These are phyloP conservation scores for Carex myosuroides DNA, from an alignment of 176 grass and related monocot genomes.

Conservation along the genomic window DNA sequence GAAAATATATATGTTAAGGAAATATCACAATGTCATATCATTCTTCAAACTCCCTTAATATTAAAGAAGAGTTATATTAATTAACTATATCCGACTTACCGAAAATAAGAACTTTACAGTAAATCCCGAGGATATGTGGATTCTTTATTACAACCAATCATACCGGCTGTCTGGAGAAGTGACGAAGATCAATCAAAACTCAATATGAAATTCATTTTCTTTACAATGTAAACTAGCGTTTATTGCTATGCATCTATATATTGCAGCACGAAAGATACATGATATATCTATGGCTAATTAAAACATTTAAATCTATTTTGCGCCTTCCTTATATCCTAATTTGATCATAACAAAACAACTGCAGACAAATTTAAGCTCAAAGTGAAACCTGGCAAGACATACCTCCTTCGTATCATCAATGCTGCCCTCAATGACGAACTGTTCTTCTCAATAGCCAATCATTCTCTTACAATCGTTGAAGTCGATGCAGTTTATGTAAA, in stretches of 20 bases:
- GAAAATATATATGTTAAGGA: background rate
- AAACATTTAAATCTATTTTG: background rate
- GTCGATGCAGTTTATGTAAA: slow-evolving; percentile 74
- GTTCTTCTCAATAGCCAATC: slow-evolving; percentile 68
- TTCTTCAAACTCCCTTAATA: background rate
- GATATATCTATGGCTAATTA: no score
- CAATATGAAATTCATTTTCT: background rate
- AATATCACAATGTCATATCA: background rate
- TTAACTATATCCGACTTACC: no score
- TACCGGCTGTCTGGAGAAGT: background rate
- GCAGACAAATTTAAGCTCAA: slow-evolving; percentile 45
- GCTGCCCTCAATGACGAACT: slow-evolving; percentile 75
- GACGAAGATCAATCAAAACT: background rate
- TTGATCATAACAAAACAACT: background rate
- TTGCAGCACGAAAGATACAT: no score
- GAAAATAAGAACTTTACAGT: background rate
- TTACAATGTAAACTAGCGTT: background rate
- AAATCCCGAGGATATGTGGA: background rate
- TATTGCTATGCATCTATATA: background rate
- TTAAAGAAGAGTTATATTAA: background rate
- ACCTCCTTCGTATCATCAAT: slow-evolving; percentile 72
- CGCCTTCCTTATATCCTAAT: background rate
- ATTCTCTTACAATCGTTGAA: slow-evolving; percentile 61
- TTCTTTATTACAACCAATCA: background rate
- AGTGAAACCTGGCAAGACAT: slow-evolving; percentile 42